Evolutionary conservation across 805 yeast species (phyloP).

Genomic region (Lachancea mirantina): DNA sequence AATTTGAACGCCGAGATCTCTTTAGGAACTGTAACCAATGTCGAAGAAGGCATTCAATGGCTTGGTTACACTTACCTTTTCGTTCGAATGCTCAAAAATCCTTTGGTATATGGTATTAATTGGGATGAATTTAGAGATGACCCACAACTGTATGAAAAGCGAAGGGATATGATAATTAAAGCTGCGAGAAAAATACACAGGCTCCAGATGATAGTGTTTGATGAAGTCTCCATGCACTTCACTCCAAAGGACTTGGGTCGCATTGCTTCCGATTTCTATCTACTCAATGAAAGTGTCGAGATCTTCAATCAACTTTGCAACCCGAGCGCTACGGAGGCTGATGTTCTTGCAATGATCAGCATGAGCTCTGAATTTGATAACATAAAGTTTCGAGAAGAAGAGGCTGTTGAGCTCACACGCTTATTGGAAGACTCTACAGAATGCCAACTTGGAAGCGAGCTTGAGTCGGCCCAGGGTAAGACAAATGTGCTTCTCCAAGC

Average conservation of each 20-base stretch:
- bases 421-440: slow-evolving; percentile 55
- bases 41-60: slow-evolving; percentile 95
- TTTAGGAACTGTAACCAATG: slow-evolving; percentile 87
- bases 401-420: slow-evolving; percentile 59
- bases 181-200: slow-evolving; percentile 83
- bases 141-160: slow-evolving; percentile 63
- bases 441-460: slow-evolving; percentile 75
- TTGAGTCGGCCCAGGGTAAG: slow-evolving; percentile 74
- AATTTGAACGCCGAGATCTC: slow-evolving; percentile 95
- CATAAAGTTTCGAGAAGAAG: slow-evolving; percentile 84
- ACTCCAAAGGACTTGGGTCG: slow-evolving; percentile 87
- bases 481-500: slow-evolving; percentile 85
- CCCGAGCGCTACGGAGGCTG: slow-evolving; percentile 87
- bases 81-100: slow-evolving; percentile 92
- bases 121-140: slow-evolving; percentile 83
- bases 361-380: slow-evolving; percentile 93
- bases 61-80: slow-evolving; percentile 93
- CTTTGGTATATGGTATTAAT: slow-evolving; percentile 83
- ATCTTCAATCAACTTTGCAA: slow-evolving; percentile 78
- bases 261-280: slow-evolving; percentile 88
- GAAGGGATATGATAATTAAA: slow-evolving; percentile 65
- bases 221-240: slow-evolving; percentile 73
- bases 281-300: slow-evolving; percentile 79
- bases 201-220: slow-evolving; percentile 89
- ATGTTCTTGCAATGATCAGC: slow-evolving; percentile 77